These are phyloP conservation scores for Camillea tinctor DNA, from an alignment of 2,329 filamentous ascomycete genomes.

Conservation along the genomic window DNA sequence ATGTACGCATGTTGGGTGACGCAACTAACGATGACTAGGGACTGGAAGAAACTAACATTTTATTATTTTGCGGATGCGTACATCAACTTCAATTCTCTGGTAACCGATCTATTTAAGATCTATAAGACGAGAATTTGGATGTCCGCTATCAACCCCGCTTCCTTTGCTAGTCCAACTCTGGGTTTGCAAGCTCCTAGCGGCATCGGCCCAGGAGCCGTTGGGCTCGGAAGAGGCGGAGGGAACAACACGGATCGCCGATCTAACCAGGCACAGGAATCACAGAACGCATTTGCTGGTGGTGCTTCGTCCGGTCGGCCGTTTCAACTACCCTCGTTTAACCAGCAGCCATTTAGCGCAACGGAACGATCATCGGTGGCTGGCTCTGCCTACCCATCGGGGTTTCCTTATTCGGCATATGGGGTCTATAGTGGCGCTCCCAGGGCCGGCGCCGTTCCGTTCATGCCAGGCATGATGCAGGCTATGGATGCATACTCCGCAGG, in stretches of 20 bases:
- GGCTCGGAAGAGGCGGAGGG: constrained; percentile 48
- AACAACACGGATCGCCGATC: constrained; percentile 49
- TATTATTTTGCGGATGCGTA: constrained; percentile 98
- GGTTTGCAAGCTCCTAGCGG: constrained; percentile 69
- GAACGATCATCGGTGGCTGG: constrained; percentile 42
- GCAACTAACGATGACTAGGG: constrained; percentile 56
- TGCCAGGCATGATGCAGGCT: constrained; percentile 38
- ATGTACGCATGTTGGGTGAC: neutral
- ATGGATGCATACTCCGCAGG: constrained; percentile 42
- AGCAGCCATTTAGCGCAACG: constrained; percentile 38
- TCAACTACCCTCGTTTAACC: constrained; percentile 39
- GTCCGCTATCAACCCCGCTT: constrained; percentile 97
- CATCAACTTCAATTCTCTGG: constrained; percentile 98
- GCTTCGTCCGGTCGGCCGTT: constrained; percentile 41
- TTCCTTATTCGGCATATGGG: constrained; percentile 42
- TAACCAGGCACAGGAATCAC: constrained; percentile 41
- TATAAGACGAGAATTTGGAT: constrained; percentile 99
- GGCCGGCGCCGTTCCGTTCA: constrained; percentile 37
- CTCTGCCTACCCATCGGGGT: constrained; percentile 40
- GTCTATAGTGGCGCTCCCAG: constrained; percentile 43
- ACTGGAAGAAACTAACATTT: constrained; percentile 98
- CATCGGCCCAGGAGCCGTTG: constrained; percentile 65
- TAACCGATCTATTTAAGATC: constrained; percentile 97
- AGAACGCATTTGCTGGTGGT: constrained; percentile 37
- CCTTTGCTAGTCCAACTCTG: constrained; percentile 77